Percentiles rank a stretch among this genome's conserved stretches.
phyloP scores from a whole-genome alignment of 169 alveolate species.

The Cryptosporidium ryanae region DNA sequence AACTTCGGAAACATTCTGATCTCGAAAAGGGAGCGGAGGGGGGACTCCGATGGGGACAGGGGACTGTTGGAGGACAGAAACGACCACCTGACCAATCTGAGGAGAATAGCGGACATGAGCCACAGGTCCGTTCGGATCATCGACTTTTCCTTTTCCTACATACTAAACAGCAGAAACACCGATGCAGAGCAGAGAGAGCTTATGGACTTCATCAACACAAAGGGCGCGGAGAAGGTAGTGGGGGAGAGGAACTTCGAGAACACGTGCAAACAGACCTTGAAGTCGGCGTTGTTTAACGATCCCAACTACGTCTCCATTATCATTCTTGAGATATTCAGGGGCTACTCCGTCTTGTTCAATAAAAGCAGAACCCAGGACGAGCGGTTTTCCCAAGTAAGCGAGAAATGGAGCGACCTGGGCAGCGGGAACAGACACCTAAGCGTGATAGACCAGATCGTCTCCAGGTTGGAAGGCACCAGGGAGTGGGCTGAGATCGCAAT shows the following conservation, averaged over 20 bases:
- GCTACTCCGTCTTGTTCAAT: conserved; percentile 19
- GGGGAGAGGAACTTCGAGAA: conserved; percentile 55
- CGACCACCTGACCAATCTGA: conserved; percentile 26
- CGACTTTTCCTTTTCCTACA: conserved; percentile 48
- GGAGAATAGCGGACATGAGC: background rate
- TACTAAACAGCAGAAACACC: conserved; percentile 23
- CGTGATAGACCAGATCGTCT: background rate
- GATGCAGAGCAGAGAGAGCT: conserved; percentile 18
- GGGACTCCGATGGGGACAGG: background rate
- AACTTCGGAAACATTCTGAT: conserved; percentile 54
- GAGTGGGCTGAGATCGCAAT: conserved; percentile 36
- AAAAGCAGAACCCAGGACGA: background rate
- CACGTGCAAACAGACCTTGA: conserved; percentile 22
- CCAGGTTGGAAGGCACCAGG: background rate
- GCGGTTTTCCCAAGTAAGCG: background rate
- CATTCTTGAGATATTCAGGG: conserved; percentile 17
- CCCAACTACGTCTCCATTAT: conserved; percentile 58
- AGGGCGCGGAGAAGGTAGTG: background rate
- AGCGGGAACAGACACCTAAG: background rate
- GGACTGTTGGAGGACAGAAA: conserved; percentile 5
- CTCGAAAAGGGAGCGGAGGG: background rate
- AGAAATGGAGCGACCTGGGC: conserved; percentile 36
- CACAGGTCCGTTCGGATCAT: conserved; percentile 32
- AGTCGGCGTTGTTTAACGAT: conserved; percentile 62
- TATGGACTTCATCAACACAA: background rate